Evolutionary conservation across 2,329 filamentous ascomycete genomes (phyloP).

Genomic region (Fusarium staphyleae): DNA sequence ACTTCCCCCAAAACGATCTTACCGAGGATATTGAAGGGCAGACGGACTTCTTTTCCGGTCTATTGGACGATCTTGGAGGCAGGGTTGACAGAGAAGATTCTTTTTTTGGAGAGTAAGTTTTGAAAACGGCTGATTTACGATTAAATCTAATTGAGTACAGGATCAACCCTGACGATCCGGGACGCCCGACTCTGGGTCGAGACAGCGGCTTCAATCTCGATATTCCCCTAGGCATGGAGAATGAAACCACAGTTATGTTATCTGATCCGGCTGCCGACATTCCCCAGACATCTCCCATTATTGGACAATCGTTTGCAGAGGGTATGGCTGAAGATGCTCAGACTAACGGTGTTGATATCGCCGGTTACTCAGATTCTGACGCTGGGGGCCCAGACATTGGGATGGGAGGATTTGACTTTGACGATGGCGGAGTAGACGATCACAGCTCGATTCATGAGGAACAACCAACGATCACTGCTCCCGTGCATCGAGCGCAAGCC

Average conservation of each 20-base stretch:
- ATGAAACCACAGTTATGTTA: conserved; percentile 61
- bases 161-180: conserved; percentile 51
- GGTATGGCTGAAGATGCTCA: conserved; percentile 27
- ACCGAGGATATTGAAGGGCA: conserved; percentile 54
- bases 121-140: background rate
- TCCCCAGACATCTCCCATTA: conserved; percentile 39
- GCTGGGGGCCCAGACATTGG: conserved; percentile 25
- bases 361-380: conserved; percentile 34
- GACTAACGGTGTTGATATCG: conserved; percentile 12
- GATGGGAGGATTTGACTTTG: conserved; percentile 30
- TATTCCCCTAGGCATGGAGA: conserved; percentile 55
- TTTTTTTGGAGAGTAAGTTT: conserved; percentile 52
- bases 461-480: conserved; percentile 12
- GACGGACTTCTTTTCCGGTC: conserved; percentile 61
- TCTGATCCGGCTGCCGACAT: conserved; percentile 45
- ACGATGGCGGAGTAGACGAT: conserved; percentile 30
- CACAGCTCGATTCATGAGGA: conserved; percentile 37
- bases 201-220: conserved; percentile 61
- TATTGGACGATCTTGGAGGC: conserved; percentile 53
- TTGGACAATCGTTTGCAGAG: conserved; percentile 30
- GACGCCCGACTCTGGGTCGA: conserved; percentile 51
- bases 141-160: conserved; percentile 29
- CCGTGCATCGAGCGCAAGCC: conserved; percentile 4
- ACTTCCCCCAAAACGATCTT: conserved; percentile 52
- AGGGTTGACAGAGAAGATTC: conserved; percentile 50